Percentiles rank a stretch among this genome's conserved stretches.
Conservation (phyloP, 1,284 basidiomycete species). For the Butyriboletus appendiculatus region DNA sequence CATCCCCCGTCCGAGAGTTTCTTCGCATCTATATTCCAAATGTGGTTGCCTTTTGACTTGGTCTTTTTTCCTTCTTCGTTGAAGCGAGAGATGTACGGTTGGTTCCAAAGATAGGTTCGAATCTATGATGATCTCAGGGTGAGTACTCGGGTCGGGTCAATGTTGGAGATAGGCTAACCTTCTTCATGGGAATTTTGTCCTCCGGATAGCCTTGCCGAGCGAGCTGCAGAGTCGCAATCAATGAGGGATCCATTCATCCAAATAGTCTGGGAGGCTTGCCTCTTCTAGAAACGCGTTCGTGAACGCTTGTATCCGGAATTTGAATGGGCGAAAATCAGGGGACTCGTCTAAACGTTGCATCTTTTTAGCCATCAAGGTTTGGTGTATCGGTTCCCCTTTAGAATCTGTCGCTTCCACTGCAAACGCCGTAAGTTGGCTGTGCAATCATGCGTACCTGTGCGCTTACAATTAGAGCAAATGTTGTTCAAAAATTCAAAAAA, state of each 20-base stretch:
- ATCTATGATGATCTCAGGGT: constrained; percentile 56
- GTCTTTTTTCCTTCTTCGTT: constrained; percentile 99
- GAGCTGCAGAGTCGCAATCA: constrained; percentile 49
- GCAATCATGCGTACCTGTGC: constrained; percentile 6
- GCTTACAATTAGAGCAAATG: constrained; percentile 89
- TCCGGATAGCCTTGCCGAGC: constrained; percentile 79
- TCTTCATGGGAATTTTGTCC: constrained; percentile 88
- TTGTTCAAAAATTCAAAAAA: constrained; percentile 90
- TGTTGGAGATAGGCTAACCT: constrained; percentile 48
- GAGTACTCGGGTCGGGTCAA: constrained; percentile 8
- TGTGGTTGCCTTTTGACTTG: constrained; percentile 99
- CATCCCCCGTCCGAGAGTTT: constrained; percentile 78
- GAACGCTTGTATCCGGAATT: constrained; percentile 98
- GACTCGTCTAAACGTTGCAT: constrained; percentile 97
- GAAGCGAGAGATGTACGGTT: constrained; percentile 93
- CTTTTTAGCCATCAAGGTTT: constrained; percentile 98
- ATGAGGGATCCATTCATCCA: constrained; percentile 9
- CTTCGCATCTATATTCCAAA: constrained; percentile 98
- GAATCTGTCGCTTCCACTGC: constrained; percentile 90
- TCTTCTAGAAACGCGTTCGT: constrained; percentile 96
- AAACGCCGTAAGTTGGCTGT: constrained; percentile 17
- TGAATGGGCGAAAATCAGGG: constrained; percentile 97
- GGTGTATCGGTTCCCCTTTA: constrained; percentile 97
- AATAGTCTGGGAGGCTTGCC: constrained; percentile 43
- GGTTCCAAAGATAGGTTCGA: constrained; percentile 95